Evolutionary conservation across 495 filamentous ascomycete genomes (phyloP), one percentile per base, ranked within the genome.

Genomic region (Penicillium manginii): DNA sequence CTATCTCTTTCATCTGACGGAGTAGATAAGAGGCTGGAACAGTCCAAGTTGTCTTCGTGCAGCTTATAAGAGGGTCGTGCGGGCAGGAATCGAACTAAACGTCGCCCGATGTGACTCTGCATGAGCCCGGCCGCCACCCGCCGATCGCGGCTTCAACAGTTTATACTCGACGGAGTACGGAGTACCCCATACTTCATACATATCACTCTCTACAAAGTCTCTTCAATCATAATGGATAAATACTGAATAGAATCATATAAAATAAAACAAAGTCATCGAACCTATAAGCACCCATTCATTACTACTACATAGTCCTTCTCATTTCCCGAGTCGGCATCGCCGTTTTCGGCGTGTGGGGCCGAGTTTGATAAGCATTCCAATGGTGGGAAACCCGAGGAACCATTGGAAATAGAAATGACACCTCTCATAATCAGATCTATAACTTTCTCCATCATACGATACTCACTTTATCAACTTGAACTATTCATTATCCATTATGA

Each of bases 91-190:
- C 26, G 35, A 39, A 33, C 52, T 54, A 46, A 54, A 15, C 32
- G 1, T n/a, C 4, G 52, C 2, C 39, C 52, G 52, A 19, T 54
- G 52, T 32, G 23, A 54, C 52, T 54, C 52, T 54, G 40, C 52
- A 54, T 46, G 43, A 17, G 48, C 54, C 47, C 26, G 26, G 26
- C 26, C 26, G 26, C 26, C 26, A 29, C 42, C 54, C 32, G 54
- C 54, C 45, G 43, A 56, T 49, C 54, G 54, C 31, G 43, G 45
- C 15, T 1, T 14, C 4, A n/a, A 33, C 11, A n/a, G 35, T 39
- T 3, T 39, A 39, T 39, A 39, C 15, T 39, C 14, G n/a, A n/a
- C n/a, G n/a, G n/a, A n/a, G n/a, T n/a, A n/a, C n/a, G n/a, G n/a
- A n/a, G n/a, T n/a, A n/a, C n/a, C n/a, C n/a, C n/a, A n/a, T n/a